A percentile compares a stretch with the other conserved stretches of the same genome.
These are phyloP conservation scores for Cryptococcus sp. DNA, from an alignment of 1,284 basidiomycete species.

Conservation along the genomic window DNA sequence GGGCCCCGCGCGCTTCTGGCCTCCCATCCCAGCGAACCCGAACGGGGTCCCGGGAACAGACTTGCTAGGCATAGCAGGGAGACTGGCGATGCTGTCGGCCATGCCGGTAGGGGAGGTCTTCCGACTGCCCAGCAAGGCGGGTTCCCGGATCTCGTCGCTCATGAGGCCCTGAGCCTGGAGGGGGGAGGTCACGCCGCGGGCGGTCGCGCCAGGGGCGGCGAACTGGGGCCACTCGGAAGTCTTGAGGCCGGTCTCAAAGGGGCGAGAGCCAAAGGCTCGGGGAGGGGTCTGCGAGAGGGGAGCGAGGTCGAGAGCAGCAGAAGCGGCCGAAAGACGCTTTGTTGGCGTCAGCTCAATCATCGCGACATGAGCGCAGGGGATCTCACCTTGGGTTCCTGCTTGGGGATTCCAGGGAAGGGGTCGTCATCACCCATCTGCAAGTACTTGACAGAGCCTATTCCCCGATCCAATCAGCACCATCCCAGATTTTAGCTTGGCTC, in stretches of 20 bases:
- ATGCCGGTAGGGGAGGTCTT: constrained; percentile 44
- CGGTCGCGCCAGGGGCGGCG: constrained; percentile 27
- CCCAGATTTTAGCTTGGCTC: neutral
- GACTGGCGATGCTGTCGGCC: constrained; percentile 47
- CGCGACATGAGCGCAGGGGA: neutral
- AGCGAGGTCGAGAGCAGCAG: constrained; percentile 87
- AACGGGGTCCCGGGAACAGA: constrained; percentile 49
- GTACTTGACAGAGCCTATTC: constrained; percentile 79
- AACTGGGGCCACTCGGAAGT: constrained; percentile 93
- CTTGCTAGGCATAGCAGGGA: constrained; percentile 50
- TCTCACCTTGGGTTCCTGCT: constrained; percentile 60
- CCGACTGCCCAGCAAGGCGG: constrained; percentile 67
- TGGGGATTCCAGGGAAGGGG: constrained; percentile 62
- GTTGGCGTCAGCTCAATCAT: constrained; percentile 6
- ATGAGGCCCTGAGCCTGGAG: constrained; percentile 59
- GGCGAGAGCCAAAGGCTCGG: constrained; percentile 60
- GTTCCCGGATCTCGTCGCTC: constrained; percentile 50
- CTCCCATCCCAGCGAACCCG: constrained; percentile 29
- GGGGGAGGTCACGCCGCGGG: constrained; percentile 48
- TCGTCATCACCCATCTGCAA: constrained; percentile 89
- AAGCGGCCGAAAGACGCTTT: constrained; percentile 74
- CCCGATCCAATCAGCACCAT: neutral
- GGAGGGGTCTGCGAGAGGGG: constrained; percentile 78
- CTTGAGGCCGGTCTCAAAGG: constrained; percentile 60
- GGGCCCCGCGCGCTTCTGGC: constrained; percentile 31